phyloP scores from a whole-genome alignment of 345 rosid genomes.

The Citrus trifoliata region DNA sequence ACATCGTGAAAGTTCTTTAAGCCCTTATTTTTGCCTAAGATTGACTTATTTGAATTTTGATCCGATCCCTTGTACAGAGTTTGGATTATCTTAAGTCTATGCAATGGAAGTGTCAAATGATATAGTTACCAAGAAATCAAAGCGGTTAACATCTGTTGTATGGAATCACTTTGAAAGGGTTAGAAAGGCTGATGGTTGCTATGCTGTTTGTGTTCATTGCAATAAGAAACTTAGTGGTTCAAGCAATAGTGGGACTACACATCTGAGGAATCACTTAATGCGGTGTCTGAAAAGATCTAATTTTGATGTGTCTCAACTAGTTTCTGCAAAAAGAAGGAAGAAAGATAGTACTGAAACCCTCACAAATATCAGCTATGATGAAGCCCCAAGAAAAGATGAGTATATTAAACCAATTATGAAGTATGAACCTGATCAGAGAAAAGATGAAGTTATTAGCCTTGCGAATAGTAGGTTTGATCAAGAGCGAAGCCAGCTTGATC shows the following conservation, averaged over 20 bases:
- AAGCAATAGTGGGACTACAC: conserved; percentile 95
- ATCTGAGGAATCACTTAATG: conserved; percentile 88
- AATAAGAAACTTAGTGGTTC: conserved; percentile 93
- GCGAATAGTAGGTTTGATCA: conserved; percentile 76
- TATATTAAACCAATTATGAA: conserved; percentile 54
- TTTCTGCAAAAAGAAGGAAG: conserved; percentile 71
- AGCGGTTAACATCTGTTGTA: conserved; percentile 85
- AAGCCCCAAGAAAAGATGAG: conserved; percentile 70
- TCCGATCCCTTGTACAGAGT: conserved; percentile 27
- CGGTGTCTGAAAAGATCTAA: conserved; percentile 86
- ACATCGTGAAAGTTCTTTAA: neutral
- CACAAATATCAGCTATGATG: conserved; percentile 58
- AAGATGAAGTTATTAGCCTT: conserved; percentile 59
- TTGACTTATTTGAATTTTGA: neutral
- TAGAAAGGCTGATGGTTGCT: conserved; percentile 82
- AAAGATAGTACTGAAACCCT: conserved; percentile 56
- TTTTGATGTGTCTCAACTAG: conserved; percentile 81
- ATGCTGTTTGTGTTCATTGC: conserved; percentile 85
- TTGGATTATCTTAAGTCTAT: conserved; percentile 22
- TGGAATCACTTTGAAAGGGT: conserved; percentile 96
- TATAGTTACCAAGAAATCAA: conserved; percentile 60
- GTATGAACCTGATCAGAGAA: conserved; percentile 70
- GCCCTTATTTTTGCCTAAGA: neutral
- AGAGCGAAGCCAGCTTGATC: conserved; percentile 72
- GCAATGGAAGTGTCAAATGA: conserved; percentile 79